Evolutionary conservation across 2,329 filamentous ascomycete genomes (phyloP).

Genomic region (Sporothrix curviconia): DNA sequence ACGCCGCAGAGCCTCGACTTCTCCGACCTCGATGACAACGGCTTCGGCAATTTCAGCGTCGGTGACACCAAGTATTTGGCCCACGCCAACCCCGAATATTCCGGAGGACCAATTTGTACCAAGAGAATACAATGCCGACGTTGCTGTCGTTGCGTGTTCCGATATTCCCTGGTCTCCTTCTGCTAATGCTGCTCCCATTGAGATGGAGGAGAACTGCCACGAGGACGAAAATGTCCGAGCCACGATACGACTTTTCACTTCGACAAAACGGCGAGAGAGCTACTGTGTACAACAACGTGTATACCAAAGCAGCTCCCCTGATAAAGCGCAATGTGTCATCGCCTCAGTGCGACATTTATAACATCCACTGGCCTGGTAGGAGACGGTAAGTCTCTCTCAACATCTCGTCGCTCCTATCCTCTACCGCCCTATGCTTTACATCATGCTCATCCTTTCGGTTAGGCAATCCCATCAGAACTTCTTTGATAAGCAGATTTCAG

Average conservation of each 20-base stretch:
- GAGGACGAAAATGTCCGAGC: neutral
- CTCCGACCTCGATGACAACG: constrained; percentile 3
- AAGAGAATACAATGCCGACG: neutral
- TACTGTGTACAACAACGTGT: neutral
- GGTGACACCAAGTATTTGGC: neutral
- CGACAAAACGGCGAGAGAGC: neutral
- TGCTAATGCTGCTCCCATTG: neutral
- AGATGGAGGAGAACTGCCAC: neutral
- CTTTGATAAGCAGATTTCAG: constrained; percentile 1
- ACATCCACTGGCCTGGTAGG: neutral
- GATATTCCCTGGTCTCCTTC: neutral
- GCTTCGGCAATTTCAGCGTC: neutral
- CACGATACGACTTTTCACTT: neutral
- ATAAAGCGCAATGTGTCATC: neutral
- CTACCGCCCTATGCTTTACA: neutral
- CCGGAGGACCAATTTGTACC: neutral
- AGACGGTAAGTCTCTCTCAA: neutral
- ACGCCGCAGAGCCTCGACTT: constrained; percentile 6
- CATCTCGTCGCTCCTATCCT: neutral
- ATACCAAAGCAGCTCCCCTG: neutral
- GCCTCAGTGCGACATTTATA: neutral
- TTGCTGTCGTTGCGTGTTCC: neutral
- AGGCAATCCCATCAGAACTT: constrained; percentile 8
- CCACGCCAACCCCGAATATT: neutral
- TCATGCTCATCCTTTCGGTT: neutral